Base-by-base conservation (phyloP, 371 early-diverging fungal species). In the Scutellospora calospora region DNA sequence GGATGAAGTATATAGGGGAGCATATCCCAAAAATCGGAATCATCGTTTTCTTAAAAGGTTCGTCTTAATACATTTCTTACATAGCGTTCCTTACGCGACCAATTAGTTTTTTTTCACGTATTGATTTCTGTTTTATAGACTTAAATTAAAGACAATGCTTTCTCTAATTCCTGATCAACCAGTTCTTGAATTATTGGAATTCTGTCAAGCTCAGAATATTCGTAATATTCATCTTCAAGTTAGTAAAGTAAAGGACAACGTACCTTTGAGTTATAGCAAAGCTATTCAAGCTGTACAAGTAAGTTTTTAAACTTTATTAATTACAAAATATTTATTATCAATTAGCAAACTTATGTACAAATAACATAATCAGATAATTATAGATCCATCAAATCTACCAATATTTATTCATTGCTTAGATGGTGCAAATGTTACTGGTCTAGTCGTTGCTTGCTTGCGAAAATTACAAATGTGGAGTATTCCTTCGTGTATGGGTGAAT, bases 381-480 rank as follows among this genome's bases (percentile, higher is more conserved):
- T 95, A 27, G 93, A 97, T 81, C 90, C 93, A 5, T 81, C 83
- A 2, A 93, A 93, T 72, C 84, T 88, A 74, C 98, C 98, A 0
- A 69, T 97, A 22, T 98, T 95, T 83, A 81, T 98, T 1, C 98
- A 98, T 82, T 98, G 98, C 81, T 84, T 96, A 22, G 97, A 98
- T 81, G 98, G 98, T 14, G 92, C 95, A 0, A 90, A 95, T 76
- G 97, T 97, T 20, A 97, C 97, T 1, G 96, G 96, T 0, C 84
- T 96, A 8, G 92, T 96, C 0, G 84, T 97, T 14, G 93, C 94
- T 78, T 96, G 97, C 81, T 81, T 98, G 71, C 89, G 98, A 45
- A 97, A 96, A 80, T 82, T 98, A 60, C 97, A 97, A 87, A 89
- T 94, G 83, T 98, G 98, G 98, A 89, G 90, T 25, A 84, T 90